A percentile compares a stretch with the other conserved stretches of the same genome.
These are phyloP conservation scores for Aspergillus kassunensis DNA, from an alignment of 495 filamentous ascomycete genomes.

Conservation along the genomic window DNA sequence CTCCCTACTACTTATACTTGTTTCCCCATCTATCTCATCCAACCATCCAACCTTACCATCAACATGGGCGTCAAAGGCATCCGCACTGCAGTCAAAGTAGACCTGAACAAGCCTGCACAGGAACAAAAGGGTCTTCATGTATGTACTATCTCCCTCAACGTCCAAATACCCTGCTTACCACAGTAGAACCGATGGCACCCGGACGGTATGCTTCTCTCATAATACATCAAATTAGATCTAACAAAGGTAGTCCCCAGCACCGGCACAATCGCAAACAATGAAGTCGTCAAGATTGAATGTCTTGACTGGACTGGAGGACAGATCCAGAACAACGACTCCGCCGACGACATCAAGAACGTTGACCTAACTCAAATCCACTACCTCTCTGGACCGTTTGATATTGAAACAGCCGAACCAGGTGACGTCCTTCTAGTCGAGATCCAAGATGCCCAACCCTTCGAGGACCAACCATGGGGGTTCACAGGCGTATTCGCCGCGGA, in stretches of 20 bases:
- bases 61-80: constrained; percentile 58
- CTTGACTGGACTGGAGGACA: constrained; percentile 87
- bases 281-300: constrained; percentile 94
- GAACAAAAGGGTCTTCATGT: constrained; percentile 76
- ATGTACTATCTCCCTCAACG: constrained; percentile 25
- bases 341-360: constrained; percentile 81
- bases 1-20: not conserved
- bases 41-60: not conserved
- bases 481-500: constrained; percentile 76
- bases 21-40: not conserved
- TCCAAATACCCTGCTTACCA: not conserved
- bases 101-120: constrained; percentile 69
- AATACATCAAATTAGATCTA: not conserved
- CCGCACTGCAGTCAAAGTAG: constrained; percentile 72
- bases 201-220: constrained; percentile 56
- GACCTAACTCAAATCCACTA: constrained; percentile 86
- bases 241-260: constrained; percentile 63
- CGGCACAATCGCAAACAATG: constrained; percentile 74
- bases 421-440: constrained; percentile 89
- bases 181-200: constrained; percentile 90
- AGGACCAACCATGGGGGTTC: constrained; percentile 89
- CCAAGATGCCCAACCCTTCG: constrained; percentile 89
- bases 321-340: constrained; percentile 83
- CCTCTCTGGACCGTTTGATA: constrained; percentile 85
- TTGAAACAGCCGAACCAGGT: constrained; percentile 81